phyloP scores from a whole-genome alignment of 495 filamentous ascomycete species.

The Trichoderma virens region DNA sequence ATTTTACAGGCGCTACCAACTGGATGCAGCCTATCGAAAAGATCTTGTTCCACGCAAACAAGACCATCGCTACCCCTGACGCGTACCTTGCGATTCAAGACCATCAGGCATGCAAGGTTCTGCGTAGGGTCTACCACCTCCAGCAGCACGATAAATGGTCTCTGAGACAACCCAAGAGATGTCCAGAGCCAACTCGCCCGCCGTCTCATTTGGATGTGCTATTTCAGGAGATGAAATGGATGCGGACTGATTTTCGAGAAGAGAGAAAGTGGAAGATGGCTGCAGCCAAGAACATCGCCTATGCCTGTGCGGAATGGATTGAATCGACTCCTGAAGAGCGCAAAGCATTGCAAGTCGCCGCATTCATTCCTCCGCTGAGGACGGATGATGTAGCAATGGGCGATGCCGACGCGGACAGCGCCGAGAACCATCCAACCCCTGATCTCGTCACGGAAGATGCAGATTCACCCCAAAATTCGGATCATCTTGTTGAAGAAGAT shows the following conservation, averaged over 20 bases:
- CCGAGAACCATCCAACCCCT: constrained; percentile 51
- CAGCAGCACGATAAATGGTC: constrained; percentile 89
- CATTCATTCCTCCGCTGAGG: constrained; percentile 31
- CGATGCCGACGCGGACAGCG: constrained; percentile 17
- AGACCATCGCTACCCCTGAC: constrained; percentile 72
- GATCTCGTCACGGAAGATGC: constrained; percentile 56
- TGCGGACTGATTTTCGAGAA: constrained; percentile 90
- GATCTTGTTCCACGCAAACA: constrained; percentile 65
- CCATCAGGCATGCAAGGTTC: constrained; percentile 71
- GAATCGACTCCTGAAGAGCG: constrained; percentile 53
- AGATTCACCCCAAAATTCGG: constrained; percentile 42
- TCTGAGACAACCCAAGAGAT: constrained; percentile 73
- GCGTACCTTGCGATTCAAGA: constrained; percentile 71
- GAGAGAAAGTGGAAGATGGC: constrained; percentile 91
- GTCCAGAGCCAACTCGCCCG: constrained; percentile 66
- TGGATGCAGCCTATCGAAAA: constrained; percentile 56
- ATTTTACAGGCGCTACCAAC: constrained; percentile 52
- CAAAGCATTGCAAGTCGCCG: constrained; percentile 56
- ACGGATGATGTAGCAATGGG: constrained; percentile 21
- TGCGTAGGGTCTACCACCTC: constrained; percentile 77
- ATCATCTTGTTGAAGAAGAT: constrained; percentile 37
- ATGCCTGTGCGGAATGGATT: constrained; percentile 76
- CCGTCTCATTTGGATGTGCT: constrained; percentile 77
- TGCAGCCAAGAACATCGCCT: constrained; percentile 65
- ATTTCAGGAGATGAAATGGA: constrained; percentile 90